phyloP scores from a whole-genome alignment of 495 filamentous ascomycete species.

The Neurospora sp. region DNA sequence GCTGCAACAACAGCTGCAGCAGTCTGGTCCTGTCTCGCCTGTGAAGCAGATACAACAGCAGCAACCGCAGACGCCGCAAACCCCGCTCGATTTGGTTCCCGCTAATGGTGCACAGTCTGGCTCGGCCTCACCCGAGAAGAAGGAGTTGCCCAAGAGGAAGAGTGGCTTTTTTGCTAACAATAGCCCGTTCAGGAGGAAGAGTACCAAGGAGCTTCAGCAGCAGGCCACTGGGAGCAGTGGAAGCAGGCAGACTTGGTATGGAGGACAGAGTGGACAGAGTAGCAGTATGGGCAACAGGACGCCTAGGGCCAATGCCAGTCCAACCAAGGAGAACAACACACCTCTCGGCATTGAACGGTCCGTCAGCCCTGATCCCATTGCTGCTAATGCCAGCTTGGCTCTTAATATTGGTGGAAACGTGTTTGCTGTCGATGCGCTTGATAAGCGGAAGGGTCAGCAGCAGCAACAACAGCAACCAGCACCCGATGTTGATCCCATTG shows the following conservation, averaged over 20 bases:
- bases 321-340: constrained; percentile 12
- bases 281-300: background rate
- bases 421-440: constrained; percentile 87
- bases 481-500: constrained; percentile 70
- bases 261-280: background rate
- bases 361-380: constrained; percentile 73
- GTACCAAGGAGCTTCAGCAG: constrained; percentile 59
- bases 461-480: constrained; percentile 23
- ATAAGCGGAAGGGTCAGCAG: constrained; percentile 31
- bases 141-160: constrained; percentile 61
- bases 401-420: constrained; percentile 96
- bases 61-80: constrained; percentile 25
- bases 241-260: background rate
- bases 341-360: constrained; percentile 34
- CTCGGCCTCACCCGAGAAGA: constrained; percentile 47
- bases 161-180: constrained; percentile 89
- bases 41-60: constrained; percentile 41
- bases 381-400: constrained; percentile 85
- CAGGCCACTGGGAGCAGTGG: background rate
- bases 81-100: constrained; percentile 8
- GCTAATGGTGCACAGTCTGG: constrained; percentile 1
- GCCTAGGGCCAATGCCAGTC: constrained; percentile 5
- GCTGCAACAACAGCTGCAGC: constrained; percentile 45
- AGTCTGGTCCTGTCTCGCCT: constrained; percentile 41
- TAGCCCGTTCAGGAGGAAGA: constrained; percentile 91